Percentiles rank a stretch among this genome's conserved stretches.
These are phyloP conservation scores for Wallacemonas sp. DNA, from an alignment of 208 protist species.

Conservation along the genomic window DNA sequence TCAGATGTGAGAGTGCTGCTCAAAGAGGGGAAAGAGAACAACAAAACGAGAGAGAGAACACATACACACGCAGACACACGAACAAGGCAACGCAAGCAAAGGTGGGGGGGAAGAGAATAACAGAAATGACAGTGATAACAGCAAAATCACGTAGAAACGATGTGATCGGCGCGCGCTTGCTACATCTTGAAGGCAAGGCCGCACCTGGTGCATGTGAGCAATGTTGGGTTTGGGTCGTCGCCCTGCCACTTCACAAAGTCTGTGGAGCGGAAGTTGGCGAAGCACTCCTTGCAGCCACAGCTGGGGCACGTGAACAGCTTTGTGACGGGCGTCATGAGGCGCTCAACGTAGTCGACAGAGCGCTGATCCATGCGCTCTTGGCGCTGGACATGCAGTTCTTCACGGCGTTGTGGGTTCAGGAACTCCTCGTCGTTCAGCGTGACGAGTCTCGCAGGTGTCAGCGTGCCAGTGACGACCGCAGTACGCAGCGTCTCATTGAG, in stretches of 20 bases:
- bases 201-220: constrained; percentile 57
- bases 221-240: constrained; percentile 53
- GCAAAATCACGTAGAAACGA: neutral
- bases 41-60: no score
- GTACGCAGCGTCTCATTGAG: constrained; percentile 47
- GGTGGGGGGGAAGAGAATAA: neutral
- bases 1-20: no score
- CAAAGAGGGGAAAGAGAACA: no score
- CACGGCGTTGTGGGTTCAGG: constrained; percentile 37
- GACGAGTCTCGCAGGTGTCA: constrained; percentile 31
- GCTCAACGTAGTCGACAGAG: constrained; percentile 44
- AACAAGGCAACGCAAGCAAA: no score
- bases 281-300: constrained; percentile 52
- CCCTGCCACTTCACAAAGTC: constrained; percentile 77
- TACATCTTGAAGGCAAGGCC: constrained; percentile 40
- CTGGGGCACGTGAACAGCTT: constrained; percentile 51
- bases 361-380: constrained; percentile 40
- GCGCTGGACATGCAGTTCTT: constrained; percentile 31
- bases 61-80: no score
- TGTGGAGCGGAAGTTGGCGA: constrained; percentile 50
- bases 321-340: constrained; percentile 37
- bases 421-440: constrained; percentile 43
- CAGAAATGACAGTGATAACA: neutral
- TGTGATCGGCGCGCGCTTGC: no score
- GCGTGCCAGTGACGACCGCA: constrained; percentile 23